Evolutionary conservation across 2,329 filamentous ascomycete species (phyloP).

Genomic region (Aplosporella prunicola): DNA sequence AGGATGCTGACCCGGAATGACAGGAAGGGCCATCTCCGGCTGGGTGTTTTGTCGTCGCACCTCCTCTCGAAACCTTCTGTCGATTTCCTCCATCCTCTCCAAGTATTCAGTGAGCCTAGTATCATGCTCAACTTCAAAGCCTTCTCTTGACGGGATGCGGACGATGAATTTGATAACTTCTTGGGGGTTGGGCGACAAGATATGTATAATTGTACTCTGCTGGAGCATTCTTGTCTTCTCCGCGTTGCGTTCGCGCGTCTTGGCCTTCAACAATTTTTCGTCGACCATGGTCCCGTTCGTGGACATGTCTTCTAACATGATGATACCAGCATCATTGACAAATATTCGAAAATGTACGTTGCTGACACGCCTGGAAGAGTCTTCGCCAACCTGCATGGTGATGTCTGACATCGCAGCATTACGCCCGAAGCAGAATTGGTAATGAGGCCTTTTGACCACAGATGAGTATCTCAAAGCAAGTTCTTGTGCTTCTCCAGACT

Average conservation of each 20-base stretch:
- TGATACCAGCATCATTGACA: conserved; percentile 70
- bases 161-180: conserved; percentile 75
- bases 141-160: conserved; percentile 64
- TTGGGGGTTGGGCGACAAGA: conserved; percentile 45
- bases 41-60: no score
- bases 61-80: no score
- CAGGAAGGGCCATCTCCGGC: not conserved
- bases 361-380: conserved; percentile 66
- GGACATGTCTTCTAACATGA: conserved; percentile 90
- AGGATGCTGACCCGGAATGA: not conserved
- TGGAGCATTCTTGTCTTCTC: conserved; percentile 54
- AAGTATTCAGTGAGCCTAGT: conserved; percentile 63
- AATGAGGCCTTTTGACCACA: conserved; percentile 53
- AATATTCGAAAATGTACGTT: conserved; percentile 96
- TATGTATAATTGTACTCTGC: conserved; percentile 63
- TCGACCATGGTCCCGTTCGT: conserved; percentile 95
- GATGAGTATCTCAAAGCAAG: conserved; percentile 76
- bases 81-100: conserved; percentile 1
- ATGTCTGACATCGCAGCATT: conserved; percentile 64
- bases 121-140: conserved; percentile 56
- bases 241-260: conserved; percentile 13
- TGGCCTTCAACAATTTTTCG: conserved; percentile 52
- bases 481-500: conserved; percentile 37
- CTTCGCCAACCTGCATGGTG: conserved; percentile 42
- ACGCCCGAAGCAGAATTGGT: conserved; percentile 82